These are phyloP conservation scores for Triticum dicoccoides DNA, from an alignment of 176 grass and related monocot species.

Conservation along the genomic window DNA sequence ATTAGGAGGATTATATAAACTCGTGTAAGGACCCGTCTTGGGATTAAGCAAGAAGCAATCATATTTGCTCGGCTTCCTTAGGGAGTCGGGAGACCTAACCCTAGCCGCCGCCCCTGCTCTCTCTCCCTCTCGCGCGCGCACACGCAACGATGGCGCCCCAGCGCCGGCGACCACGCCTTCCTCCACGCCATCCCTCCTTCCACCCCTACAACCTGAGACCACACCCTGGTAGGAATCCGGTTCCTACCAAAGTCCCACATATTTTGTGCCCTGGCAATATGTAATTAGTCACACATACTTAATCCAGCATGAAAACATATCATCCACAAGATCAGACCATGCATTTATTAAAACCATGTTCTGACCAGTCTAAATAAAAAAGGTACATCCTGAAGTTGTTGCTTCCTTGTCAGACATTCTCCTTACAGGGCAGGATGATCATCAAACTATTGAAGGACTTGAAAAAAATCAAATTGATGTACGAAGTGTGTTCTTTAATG, in stretches of 20 bases:
- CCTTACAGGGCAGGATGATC: not conserved
- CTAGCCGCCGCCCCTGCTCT: no score
- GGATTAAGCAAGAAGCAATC: no score
- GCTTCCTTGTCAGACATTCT: not conserved
- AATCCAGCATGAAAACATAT: not conserved
- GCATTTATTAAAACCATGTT: constrained; percentile 10
- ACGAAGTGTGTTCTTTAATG: not conserved
- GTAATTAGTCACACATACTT: not conserved
- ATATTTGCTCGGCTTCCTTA: no score
- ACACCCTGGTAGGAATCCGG: no score
- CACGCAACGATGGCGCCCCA: no score
- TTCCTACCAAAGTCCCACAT: not conserved
- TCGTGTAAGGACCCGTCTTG: no score
- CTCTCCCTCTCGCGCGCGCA: no score
- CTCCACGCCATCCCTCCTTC: no score
- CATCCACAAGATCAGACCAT: not conserved
- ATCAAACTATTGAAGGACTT: not conserved
- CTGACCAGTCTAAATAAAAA: not conserved
- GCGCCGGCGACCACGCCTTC: no score
- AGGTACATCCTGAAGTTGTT: not conserved
- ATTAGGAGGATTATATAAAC: no score
- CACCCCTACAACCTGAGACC: no score
- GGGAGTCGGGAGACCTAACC: no score
- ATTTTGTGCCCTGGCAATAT: not conserved
- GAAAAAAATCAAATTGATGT: not conserved